Base-by-base conservation (phyloP, 176 grass and related monocot genomes). In the Alopecurus myosuroides region DNA sequence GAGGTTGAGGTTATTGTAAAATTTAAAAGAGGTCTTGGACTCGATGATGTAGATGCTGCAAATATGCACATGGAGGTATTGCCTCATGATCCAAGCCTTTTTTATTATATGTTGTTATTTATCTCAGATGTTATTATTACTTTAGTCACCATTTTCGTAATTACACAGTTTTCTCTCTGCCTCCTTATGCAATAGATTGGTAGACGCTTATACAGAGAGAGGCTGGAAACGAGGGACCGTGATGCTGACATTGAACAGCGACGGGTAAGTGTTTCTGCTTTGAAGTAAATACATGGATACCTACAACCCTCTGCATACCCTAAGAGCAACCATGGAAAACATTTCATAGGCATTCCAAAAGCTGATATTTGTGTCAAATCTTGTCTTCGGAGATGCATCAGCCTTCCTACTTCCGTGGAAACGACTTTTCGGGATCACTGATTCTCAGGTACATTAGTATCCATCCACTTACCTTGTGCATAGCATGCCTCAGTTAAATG, bases 321-420 rank as follows among this genome's bases (percentile, higher is more conserved):
- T 84, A 48, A 69, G 45, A 67, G 74, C 91, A 82, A 77, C 74
- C 42, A 64, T 81, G 53, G 22, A n/a, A 66, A 88, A 89, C 55
- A 45, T 74, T 83, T 78, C 66, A 44, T 83, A 99, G 97, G 94
- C 91, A 67, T 99, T 99, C 94, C 93, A 99, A 74, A 99, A 92
- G 69, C 90, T 99, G 34, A 99, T 99, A 84, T 99, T 94, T 91
- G 94, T 99, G 51, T 99, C 97, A 86, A 96, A 93, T 89, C 94
- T 99, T 78, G 94, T 99, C 46, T 99, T 99, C 56, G 94, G 94
- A 67, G 97, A 96, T 81, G 94, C 92, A 80, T 96, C 97, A 29
- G 82, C 80, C 73, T 99, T 99, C 90, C 94, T 99, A 65, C 87
- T 96, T 91, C 97, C 97, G 36, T 99, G 97, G 97, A 99, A 99